These are phyloP conservation scores for Triticum monococcum DNA, from an alignment of 176 grass and related monocot species.

Conservation along the genomic window DNA sequence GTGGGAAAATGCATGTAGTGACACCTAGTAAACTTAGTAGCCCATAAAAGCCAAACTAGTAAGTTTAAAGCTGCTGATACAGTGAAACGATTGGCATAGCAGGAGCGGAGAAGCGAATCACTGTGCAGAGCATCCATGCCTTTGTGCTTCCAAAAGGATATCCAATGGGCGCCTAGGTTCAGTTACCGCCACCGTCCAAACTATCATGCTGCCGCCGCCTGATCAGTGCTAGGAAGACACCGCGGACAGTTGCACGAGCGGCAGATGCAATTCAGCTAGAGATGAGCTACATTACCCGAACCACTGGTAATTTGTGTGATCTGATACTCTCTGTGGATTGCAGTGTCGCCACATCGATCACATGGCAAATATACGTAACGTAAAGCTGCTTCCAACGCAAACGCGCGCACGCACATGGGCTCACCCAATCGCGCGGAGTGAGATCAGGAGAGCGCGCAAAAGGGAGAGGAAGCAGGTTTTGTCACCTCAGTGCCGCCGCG, in stretches of 20 bases:
- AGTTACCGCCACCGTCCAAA: neutral
- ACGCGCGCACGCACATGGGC: neutral
- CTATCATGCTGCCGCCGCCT: neutral
- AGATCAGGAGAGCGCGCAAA: constrained; percentile 29
- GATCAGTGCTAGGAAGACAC: neutral
- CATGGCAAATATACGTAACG: neutral
- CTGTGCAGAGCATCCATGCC: neutral
- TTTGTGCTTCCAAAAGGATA: neutral
- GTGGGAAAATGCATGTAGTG: constrained; percentile 21
- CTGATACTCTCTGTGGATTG: neutral
- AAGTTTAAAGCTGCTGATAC: constrained; percentile 7
- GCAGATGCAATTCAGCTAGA: neutral
- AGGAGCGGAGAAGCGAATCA: neutral
- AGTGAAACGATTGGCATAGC: neutral
- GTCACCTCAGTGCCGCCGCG: constrained; percentile 57
- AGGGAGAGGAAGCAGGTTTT: neutral
- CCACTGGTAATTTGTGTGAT: neutral
- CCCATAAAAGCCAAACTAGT: constrained; percentile 33
- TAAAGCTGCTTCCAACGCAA: neutral
- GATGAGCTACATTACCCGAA: constrained; percentile 41
- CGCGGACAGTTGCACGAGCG: neutral
- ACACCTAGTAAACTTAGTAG: constrained; percentile 5
- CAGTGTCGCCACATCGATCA: neutral
- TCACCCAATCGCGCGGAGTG: neutral
- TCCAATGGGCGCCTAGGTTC: neutral